Evolutionary conservation across 306 rosid species (phyloP).

Genomic region (Vigna radiata): DNA sequence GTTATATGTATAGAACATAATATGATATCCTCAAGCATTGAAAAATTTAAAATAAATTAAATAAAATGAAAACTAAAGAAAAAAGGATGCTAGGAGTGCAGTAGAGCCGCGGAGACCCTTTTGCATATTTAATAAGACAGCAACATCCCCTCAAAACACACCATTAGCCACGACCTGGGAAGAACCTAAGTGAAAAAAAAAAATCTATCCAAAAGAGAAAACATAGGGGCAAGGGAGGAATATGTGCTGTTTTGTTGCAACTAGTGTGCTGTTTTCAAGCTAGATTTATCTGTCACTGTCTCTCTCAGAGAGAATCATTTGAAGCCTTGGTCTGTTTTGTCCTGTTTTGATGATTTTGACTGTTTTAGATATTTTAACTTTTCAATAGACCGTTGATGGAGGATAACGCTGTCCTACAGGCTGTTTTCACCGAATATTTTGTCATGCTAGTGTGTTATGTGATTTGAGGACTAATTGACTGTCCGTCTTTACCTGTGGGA

Average conservation of each 20-base stretch:
- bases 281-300: slow-evolving; percentile 4
- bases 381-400: slow-evolving; percentile 17
- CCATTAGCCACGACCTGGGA: neutral
- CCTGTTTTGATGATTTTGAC: slow-evolving; percentile 10
- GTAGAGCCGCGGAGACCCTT: neutral
- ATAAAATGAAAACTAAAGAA: slow-evolving; percentile 14
- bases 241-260: neutral
- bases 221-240: slow-evolving; percentile 10
- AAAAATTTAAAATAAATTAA: slow-evolving; percentile 4
- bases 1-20: neutral
- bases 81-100: slow-evolving; percentile 23
- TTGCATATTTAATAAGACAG: slow-evolving; percentile 14
- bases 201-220: neutral
- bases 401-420: neutral
- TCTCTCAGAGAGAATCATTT: neutral
- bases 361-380: slow-evolving; percentile 26
- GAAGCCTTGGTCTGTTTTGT: neutral
- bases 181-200: neutral
- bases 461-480: slow-evolving; percentile 1
- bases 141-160: neutral
- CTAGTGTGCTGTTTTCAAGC: slow-evolving; percentile 16
- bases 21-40: slow-evolving; percentile 18
- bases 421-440: slow-evolving; percentile 15
- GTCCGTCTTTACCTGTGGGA: neutral
- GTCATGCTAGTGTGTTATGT: slow-evolving; percentile 11